Percentiles rank a stretch among this genome's conserved stretches.
Evolutionary conservation across 768 basidiomycete genomes (phyloP).

Genomic region (Gloeophyllum trabeum): DNA sequence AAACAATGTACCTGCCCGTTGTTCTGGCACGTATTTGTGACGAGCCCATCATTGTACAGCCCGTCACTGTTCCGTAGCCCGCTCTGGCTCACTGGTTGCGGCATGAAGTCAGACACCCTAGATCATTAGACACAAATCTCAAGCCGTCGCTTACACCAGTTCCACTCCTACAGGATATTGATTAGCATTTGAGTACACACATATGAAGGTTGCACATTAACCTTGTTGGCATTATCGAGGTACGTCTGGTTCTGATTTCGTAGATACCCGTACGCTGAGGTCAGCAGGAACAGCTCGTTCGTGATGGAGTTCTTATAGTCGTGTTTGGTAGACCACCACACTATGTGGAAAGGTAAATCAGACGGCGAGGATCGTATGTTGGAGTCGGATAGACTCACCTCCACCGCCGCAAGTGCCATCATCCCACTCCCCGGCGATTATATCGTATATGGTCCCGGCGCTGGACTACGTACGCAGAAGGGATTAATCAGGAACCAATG

Average conservation of each 20-base stretch:
- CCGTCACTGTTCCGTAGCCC: slow-evolving; percentile 6
- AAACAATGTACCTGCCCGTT: too few species aligned
- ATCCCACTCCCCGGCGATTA: slow-evolving; percentile 6
- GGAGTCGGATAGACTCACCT: too few species aligned
- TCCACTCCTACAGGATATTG: too few species aligned
- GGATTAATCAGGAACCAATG: too few species aligned
- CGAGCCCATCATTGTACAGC: slow-evolving; percentile 5
- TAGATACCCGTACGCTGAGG: slow-evolving; percentile 3
- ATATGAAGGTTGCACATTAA: too few species aligned
- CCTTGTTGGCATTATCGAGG: background rate
- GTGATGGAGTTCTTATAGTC: slow-evolving; percentile 9
- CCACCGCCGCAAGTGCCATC: slow-evolving; percentile 4
- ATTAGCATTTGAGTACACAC: too few species aligned
- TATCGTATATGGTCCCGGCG: slow-evolving; percentile 8
- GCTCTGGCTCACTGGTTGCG: slow-evolving; percentile 23
- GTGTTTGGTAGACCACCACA: slow-evolving; percentile 6
- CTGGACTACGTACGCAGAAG: too few species aligned
- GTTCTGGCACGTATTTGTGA: slow-evolving; percentile 3
- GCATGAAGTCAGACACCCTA: too few species aligned
- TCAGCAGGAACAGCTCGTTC: slow-evolving; percentile 6
- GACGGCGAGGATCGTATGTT: too few species aligned
- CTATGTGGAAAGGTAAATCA: too few species aligned
- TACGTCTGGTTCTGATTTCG: background rate
- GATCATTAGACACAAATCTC: too few species aligned
- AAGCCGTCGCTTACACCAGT: too few species aligned